phyloP scores from a whole-genome alignment of 2,329 filamentous ascomycete species.

The Drechslerella coelobrocha region DNA sequence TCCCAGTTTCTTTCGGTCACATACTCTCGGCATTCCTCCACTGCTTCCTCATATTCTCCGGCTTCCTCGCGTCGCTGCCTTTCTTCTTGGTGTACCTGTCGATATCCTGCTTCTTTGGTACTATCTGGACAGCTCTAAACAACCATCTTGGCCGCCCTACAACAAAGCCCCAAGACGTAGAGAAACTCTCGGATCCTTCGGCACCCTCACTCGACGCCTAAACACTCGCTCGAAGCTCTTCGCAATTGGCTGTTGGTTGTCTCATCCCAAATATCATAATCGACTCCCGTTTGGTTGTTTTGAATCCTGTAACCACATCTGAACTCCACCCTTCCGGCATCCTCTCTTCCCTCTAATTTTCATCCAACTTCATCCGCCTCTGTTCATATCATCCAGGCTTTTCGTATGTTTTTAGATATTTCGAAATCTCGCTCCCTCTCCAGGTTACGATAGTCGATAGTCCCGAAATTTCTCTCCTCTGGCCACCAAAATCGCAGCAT shows the following conservation, averaged over 20 bases:
- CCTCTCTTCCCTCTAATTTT: no score
- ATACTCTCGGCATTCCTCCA: slow-evolving; percentile 4
- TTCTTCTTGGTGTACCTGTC: slow-evolving; percentile 3
- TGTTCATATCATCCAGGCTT: no score
- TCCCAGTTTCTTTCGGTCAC: not conserved
- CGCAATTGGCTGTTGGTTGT: not conserved
- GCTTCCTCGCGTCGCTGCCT: not conserved
- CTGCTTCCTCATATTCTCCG: not conserved
- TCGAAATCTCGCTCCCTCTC: no score
- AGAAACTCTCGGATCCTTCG: not conserved
- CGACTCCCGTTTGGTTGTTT: not conserved
- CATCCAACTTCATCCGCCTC: no score
- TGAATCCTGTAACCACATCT: no score
- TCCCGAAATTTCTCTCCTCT: no score
- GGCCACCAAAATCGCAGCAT: no score
- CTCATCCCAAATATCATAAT: no score
- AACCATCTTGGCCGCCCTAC: not conserved
- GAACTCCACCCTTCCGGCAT: no score
- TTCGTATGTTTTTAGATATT: no score
- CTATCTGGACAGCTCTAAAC: not conserved
- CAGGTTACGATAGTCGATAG: no score
- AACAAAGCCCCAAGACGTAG: not conserved
- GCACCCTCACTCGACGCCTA: not conserved
- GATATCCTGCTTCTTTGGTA: not conserved
- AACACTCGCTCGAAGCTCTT: not conserved